These are phyloP conservation scores for Phytophthora citrophthora DNA, from an alignment of 352 stramenopile genomes.

Conservation along the genomic window DNA sequence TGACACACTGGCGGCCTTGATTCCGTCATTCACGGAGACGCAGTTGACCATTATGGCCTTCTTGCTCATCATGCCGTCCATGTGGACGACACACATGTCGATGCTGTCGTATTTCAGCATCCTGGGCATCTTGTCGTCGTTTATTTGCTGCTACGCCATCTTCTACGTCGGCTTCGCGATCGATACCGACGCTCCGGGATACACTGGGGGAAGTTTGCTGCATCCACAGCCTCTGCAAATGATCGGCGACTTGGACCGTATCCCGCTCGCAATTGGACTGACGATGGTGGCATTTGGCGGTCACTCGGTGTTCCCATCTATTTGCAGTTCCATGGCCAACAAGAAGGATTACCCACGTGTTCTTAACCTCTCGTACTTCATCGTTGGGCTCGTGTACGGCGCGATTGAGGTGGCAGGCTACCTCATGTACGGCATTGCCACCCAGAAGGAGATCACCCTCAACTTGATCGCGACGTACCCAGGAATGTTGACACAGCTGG, in stretches of 20 bases:
- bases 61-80: constrained; percentile 76
- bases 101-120: constrained; percentile 88
- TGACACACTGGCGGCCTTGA: constrained; percentile 75
- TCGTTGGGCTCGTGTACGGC: constrained; percentile 76
- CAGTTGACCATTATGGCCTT: constrained; percentile 77
- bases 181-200: constrained; percentile 43
- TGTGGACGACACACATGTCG: constrained; percentile 84
- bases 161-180: constrained; percentile 79
- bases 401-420: constrained; percentile 81
- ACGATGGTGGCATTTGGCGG: constrained; percentile 89
- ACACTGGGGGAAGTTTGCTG: constrained; percentile 61
- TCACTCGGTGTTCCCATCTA: constrained; percentile 91
- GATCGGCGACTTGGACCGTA: constrained; percentile 69
- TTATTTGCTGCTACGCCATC: constrained; percentile 80
- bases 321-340: constrained; percentile 84
- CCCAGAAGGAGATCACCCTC: constrained; percentile 87
- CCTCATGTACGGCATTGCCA: constrained; percentile 82
- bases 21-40: constrained; percentile 63
- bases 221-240: constrained; percentile 65
- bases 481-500: constrained; percentile 60
- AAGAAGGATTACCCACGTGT: constrained; percentile 66
- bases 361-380: constrained; percentile 76
- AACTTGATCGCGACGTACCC: constrained; percentile 80
- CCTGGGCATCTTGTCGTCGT: constrained; percentile 83
- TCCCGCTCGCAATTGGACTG: constrained; percentile 82